phyloP scores from a whole-genome alignment of 83 land plant genomes.

The Thuja plicata region DNA sequence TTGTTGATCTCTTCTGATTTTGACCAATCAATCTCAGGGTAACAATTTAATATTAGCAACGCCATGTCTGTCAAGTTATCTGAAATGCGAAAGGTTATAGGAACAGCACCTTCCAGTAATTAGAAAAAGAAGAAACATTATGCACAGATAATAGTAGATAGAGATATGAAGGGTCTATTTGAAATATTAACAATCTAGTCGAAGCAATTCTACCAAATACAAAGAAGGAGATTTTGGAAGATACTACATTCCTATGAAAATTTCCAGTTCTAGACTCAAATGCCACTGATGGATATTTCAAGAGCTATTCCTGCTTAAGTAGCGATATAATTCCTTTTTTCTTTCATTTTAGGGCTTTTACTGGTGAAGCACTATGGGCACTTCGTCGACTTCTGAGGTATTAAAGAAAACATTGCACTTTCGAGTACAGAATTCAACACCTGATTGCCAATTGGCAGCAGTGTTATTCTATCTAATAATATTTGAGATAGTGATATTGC shows the following conservation, averaged over 20 bases:
- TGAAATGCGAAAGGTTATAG: neutral
- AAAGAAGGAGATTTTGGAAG: neutral
- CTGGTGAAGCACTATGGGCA: neutral
- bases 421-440: neutral
- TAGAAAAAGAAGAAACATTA: neutral
- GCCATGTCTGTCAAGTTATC: neutral
- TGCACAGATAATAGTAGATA: neutral
- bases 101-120: neutral
- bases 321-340: neutral
- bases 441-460: neutral
- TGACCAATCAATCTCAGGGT: neutral
- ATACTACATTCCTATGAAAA: neutral
- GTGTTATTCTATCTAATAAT: neutral
- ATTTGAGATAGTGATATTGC: neutral
- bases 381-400: neutral
- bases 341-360: neutral
- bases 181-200: neutral
- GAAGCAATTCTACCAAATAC: neutral
- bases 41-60: neutral
- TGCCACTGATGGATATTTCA: neutral
- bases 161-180: neutral
- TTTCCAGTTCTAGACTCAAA: neutral
- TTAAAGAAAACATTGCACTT: neutral
- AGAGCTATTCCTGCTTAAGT: neutral
- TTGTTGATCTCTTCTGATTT: neutral